A percentile compares a stretch with the other conserved stretches of the same genome.
Evolutionary conservation across 225 moss, liverwort and hornwort species (phyloP).

Genomic region (Marchantia polymorpha): DNA sequence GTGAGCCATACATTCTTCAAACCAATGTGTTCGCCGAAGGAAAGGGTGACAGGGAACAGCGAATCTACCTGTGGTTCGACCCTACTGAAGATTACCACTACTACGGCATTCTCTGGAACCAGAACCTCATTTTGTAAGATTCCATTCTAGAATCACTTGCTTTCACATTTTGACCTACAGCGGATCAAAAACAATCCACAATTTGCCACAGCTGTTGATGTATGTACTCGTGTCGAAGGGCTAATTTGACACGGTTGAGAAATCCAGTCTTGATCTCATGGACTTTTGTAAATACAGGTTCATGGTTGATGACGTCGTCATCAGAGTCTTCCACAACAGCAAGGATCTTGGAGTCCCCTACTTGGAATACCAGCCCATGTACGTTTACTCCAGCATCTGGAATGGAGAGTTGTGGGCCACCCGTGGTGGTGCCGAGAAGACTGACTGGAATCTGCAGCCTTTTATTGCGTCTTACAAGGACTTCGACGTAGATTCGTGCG

Average conservation of each 20-base stretch:
- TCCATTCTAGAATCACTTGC: neutral
- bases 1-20: slow-evolving; percentile 47
- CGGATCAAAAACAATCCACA: neutral
- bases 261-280: neutral
- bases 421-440: slow-evolving; percentile 50
- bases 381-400: slow-evolving; percentile 68
- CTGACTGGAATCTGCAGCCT: slow-evolving; percentile 56
- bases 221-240: too few relatives aligned
- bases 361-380: slow-evolving; percentile 72
- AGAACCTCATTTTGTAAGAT: slow-evolving; percentile 49
- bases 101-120: slow-evolving; percentile 58
- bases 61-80: slow-evolving; percentile 60
- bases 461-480: slow-evolving; percentile 63
- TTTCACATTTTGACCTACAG: neutral
- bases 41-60: slow-evolving; percentile 49
- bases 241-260: neutral
- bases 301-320: slow-evolving; percentile 59
- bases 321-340: slow-evolving; percentile 66
- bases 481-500: slow-evolving; percentile 64
- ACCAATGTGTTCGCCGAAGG: slow-evolving; percentile 56
- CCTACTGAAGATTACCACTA: slow-evolving; percentile 52
- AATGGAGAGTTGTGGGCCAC: slow-evolving; percentile 72
- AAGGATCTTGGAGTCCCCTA: slow-evolving; percentile 56
- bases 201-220: neutral
- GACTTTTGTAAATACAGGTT: slow-evolving; percentile 37